Evolutionary conservation across 805 yeast species (phyloP).

Genomic region (Lipomyces sp.): DNA sequence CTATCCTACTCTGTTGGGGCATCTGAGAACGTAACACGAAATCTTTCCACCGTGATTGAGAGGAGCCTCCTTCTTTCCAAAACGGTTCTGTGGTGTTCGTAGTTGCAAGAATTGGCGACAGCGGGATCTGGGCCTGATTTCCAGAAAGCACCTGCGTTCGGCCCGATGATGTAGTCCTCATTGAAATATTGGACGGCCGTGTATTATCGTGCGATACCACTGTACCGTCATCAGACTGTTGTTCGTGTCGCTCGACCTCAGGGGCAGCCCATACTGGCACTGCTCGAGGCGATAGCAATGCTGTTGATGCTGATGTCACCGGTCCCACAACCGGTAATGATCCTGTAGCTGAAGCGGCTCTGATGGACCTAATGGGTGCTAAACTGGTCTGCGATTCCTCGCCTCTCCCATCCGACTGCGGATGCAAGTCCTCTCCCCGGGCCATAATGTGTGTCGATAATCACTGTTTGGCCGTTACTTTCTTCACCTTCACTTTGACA

Average conservation of each 20-base stretch:
- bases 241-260: constrained; percentile 4
- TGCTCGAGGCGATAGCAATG: constrained; percentile 20
- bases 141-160: constrained; percentile 9
- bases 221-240: background rate
- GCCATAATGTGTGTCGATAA: background rate
- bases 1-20: constrained; percentile 21
- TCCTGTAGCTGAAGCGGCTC: background rate
- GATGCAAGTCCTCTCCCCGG: background rate
- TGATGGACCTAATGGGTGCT: background rate
- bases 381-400: background rate
- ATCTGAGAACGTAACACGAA: constrained; percentile 22
- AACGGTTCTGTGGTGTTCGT: constrained; percentile 23
- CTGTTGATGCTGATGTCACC: constrained; percentile 1
- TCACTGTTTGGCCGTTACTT: background rate
- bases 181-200: background rate
- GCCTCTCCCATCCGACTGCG: background rate
- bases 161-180: constrained; percentile 9
- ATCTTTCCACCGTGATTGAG: constrained; percentile 21
- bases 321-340: background rate
- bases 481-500: background rate
- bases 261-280: constrained; percentile 28
- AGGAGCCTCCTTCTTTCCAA: background rate
- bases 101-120: constrained; percentile 29
- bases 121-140: constrained; percentile 9
- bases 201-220: background rate